Base-by-base conservation (phyloP, 2,329 filamentous ascomycete genomes). In the Sclerotinia sclerotiorum region DNA sequence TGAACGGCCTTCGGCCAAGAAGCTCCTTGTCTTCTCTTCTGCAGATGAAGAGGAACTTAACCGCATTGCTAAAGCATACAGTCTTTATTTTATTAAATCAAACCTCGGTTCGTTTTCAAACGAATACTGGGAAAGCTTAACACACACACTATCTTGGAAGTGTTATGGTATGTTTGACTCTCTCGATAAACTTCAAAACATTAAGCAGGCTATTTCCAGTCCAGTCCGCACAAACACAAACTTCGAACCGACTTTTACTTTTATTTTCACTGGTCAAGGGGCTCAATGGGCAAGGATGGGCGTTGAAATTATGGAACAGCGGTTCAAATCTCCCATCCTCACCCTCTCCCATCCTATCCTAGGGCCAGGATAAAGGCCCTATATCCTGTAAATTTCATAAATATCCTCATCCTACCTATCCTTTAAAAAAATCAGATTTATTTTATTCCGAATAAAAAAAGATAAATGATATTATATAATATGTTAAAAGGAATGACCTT, bases 221-320 rank as follows among this genome's bases (percentile, higher is more conserved):
- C 65, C 46, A 5, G 4, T 44, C 11, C 24, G 17, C 3, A 21
- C 32, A 42, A 29, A 17, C 7, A 0, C 46, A 49, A 29, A 7
- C 3, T 46, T 55, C 8, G 42, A 27, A 7, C n/a, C 56, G 32
- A 56, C 10, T 10, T 6, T 39, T 24, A 32, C 19, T 27, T 66
- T 68, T 48, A 51, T 71, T 5, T 72, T 73, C 39, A 72, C 69
- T 35, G 71, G 71, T 19, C 71, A 72, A 51, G 71, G 71, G 4
- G 71, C 71, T 5, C 71, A 73, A 44, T 73, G 66, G 65, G 5
- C 42, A 24, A 17, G 39, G 21, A 72, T 2, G 32, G 32, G 32
- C 32, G 32, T 32, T 32, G 29, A 32, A 5, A 32, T n/a, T n/a
- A n/a, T n/a, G n/a, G n/a, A n/a, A n/a, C n/a, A n/a, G n/a, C n/a